Evolutionary conservation across 805 yeast genomes (phyloP).

Genomic region (Nakazawaea laoshanensis): DNA sequence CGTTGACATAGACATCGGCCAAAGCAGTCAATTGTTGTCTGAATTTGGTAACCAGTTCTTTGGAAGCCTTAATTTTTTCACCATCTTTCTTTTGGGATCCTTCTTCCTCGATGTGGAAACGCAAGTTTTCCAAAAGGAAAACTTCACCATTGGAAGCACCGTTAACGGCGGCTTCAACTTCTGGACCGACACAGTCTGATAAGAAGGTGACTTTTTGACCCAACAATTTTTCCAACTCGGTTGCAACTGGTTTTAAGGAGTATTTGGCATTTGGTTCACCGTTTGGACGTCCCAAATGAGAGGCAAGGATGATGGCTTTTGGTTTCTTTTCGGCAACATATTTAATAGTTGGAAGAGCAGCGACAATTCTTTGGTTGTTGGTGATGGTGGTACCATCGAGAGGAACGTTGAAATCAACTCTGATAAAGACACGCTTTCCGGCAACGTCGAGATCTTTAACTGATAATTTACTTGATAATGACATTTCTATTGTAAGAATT

Average conservation of each 20-base stretch:
- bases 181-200: slow-evolving; percentile 85
- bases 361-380: slow-evolving; percentile 99
- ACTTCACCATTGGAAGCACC: slow-evolving; percentile 72
- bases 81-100: slow-evolving; percentile 90
- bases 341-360: slow-evolving; percentile 97
- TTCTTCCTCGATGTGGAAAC: slow-evolving; percentile 98
- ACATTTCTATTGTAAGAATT: too few relatives aligned
- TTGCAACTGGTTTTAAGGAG: slow-evolving; percentile 90
- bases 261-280: slow-evolving; percentile 82
- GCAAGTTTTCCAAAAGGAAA: slow-evolving; percentile 89
- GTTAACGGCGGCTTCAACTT: slow-evolving; percentile 75
- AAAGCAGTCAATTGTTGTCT: slow-evolving; percentile 83
- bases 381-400: slow-evolving; percentile 95
- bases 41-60: slow-evolving; percentile 77
- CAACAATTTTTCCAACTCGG: slow-evolving; percentile 76
- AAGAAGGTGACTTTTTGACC: slow-evolving; percentile 72
- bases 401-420: slow-evolving; percentile 95
- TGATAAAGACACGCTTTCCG: slow-evolving; percentile 94
- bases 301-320: slow-evolving; percentile 85
- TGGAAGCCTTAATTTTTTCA: slow-evolving; percentile 86
- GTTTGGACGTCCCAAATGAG: slow-evolving; percentile 99
- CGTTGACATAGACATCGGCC: slow-evolving; percentile 96
- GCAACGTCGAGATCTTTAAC: slow-evolving; percentile 83
- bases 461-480: slow-evolving; percentile 86
- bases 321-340: slow-evolving; percentile 90